phyloP scores from a whole-genome alignment of 495 filamentous ascomycete species.

The Penicillium goetzii region DNA sequence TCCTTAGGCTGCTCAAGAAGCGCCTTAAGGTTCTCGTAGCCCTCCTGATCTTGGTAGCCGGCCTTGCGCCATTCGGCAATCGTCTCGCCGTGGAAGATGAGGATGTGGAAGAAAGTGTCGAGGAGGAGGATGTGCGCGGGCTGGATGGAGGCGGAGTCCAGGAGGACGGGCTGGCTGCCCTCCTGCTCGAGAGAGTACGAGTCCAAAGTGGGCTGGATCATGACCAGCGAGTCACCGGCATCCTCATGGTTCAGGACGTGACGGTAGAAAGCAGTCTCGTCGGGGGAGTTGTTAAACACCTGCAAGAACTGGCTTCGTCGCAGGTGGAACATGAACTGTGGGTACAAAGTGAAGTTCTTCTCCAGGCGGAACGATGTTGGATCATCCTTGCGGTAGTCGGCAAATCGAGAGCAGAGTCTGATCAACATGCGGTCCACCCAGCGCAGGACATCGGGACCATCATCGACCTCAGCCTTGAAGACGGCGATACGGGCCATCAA shows the following conservation, averaged over 20 bases:
- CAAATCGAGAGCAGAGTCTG: slow-evolving; percentile 92
- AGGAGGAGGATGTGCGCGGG: slow-evolving; percentile 92
- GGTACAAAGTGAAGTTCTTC: slow-evolving; percentile 99
- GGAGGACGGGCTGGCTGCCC: slow-evolving; percentile 82
- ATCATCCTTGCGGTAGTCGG: slow-evolving; percentile 98
- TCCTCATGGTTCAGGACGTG: slow-evolving; percentile 98
- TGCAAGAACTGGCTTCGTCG: slow-evolving; percentile 97
- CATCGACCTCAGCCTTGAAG: slow-evolving; percentile 98
- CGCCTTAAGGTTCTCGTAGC: slow-evolving; percentile 92
- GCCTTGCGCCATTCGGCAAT: slow-evolving; percentile 98
- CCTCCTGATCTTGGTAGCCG: slow-evolving; percentile 97
- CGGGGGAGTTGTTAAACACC: slow-evolving; percentile 99
- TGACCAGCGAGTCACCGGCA: slow-evolving; percentile 93
- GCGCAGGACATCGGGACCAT: slow-evolving; percentile 96
- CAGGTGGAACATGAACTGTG: slow-evolving; percentile 99
- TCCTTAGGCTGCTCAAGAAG: slow-evolving; percentile 96
- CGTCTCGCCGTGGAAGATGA: slow-evolving; percentile 98
- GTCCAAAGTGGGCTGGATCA: slow-evolving; percentile 98
- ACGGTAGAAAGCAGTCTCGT: slow-evolving; percentile 98
- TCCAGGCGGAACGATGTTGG: slow-evolving; percentile 96
- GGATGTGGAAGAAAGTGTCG: slow-evolving; percentile 99
- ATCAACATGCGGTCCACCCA: slow-evolving; percentile 99
- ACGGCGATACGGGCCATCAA: slow-evolving; percentile 98
- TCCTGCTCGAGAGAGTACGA: slow-evolving; percentile 97
- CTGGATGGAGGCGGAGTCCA: slow-evolving; percentile 96